Evolutionary conservation across 495 filamentous ascomycete genomes (phyloP).

Genomic region (Podospora pseudopauciseta): DNA sequence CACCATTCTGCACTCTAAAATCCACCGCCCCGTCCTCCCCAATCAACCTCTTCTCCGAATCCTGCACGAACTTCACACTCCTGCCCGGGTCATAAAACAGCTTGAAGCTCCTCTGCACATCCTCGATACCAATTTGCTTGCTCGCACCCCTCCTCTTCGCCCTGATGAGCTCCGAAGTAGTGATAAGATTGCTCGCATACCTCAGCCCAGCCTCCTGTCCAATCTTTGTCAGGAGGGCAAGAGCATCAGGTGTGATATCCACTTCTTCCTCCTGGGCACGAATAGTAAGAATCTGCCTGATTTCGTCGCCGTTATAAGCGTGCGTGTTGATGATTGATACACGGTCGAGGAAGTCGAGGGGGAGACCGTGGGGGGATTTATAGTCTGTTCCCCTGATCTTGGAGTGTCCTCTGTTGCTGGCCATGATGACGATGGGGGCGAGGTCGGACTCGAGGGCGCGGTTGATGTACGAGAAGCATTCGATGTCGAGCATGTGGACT

Average conservation of each 20-base stretch:
- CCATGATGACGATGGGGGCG: constrained; percentile 98
- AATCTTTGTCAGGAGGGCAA: constrained; percentile 91
- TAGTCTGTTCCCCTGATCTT: constrained; percentile 90
- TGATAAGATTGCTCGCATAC: constrained; percentile 95
- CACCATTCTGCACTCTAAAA: constrained; percentile 50
- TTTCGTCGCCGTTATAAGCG: constrained; percentile 78
- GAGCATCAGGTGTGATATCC: constrained; percentile 80
- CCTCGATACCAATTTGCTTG: constrained; percentile 73
- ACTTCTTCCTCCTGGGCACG: constrained; percentile 94
- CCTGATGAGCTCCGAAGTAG: constrained; percentile 76
- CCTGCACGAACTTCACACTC: constrained; percentile 83
- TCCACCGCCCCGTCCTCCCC: constrained; percentile 77
- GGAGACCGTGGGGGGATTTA: constrained; percentile 85
- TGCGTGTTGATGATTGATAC: constrained; percentile 96
- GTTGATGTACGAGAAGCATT: constrained; percentile 98
- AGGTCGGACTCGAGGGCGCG: constrained; percentile 90
- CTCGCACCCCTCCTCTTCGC: constrained; percentile 64
- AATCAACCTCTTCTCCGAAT: constrained; percentile 91
- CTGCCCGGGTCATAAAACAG: constrained; percentile 87
- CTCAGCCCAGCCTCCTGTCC: constrained; percentile 87
- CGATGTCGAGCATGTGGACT: constrained; percentile 99
- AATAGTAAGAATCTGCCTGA: constrained; percentile 84
- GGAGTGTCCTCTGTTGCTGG: constrained; percentile 93
- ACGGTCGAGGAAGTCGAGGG: constrained; percentile 93
- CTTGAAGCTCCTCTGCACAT: constrained; percentile 88